Conservation (phyloP, 2,329 filamentous ascomycete species). For the Talaromyces rugulosus region DNA sequence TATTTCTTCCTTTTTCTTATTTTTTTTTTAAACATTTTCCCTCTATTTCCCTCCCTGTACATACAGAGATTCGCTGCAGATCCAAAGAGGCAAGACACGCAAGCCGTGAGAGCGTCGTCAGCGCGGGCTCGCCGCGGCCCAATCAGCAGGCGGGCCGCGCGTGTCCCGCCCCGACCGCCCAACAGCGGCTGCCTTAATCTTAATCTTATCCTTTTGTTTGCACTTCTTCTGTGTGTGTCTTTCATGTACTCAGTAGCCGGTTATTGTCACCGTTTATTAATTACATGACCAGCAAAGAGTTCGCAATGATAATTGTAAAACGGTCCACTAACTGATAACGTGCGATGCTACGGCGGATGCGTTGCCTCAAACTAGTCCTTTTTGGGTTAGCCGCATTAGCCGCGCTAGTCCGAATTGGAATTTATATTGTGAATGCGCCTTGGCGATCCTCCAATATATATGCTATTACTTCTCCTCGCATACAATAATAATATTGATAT, state of each 20-base stretch:
- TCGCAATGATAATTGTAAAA: not conserved
- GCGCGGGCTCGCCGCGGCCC: conserved; percentile 2
- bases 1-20: too few relatives aligned
- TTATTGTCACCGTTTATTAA: too few relatives aligned
- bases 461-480: not conserved
- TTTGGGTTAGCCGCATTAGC: not conserved
- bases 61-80: not conserved
- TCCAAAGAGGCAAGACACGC: conserved; percentile 6
- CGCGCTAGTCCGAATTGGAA: not conserved
- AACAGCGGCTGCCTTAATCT: not conserved
- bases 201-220: not conserved
- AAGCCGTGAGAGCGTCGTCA: conserved; percentile 13
- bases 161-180: conserved; percentile 1
- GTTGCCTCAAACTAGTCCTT: not conserved
- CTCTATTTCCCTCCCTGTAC: too few relatives aligned
- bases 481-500: not conserved
- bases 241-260: too few relatives aligned
- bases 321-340: not conserved
- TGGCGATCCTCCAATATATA: too few relatives aligned
- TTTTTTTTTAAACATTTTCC: too few relatives aligned
- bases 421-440: too few relatives aligned
- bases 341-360: not conserved
- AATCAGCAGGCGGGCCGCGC: conserved; percentile 11
- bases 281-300: not conserved
- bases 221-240: too few relatives aligned